These are phyloP conservation scores for Microbotryum intermedium DNA, from an alignment of 1,284 basidiomycete species.

Conservation along the genomic window DNA sequence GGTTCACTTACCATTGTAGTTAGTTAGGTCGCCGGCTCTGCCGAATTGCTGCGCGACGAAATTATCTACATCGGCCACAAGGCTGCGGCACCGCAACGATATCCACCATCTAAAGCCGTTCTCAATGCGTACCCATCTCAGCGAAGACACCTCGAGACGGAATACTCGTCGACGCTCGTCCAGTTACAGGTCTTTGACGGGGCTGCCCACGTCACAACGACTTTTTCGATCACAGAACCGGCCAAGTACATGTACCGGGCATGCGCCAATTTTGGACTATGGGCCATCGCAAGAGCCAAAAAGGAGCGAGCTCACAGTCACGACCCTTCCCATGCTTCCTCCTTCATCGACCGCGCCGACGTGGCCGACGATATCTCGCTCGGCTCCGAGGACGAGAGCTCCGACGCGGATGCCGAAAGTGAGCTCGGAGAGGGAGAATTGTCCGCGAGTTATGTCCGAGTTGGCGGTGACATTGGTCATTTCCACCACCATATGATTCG, in stretches of 20 bases:
- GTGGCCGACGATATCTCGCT: neutral
- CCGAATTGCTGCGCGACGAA: conserved; percentile 87
- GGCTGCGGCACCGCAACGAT: conserved; percentile 71
- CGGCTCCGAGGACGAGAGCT: neutral
- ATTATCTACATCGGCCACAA: conserved; percentile 82
- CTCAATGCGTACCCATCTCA: conserved; percentile 30
- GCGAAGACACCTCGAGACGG: conserved; percentile 30
- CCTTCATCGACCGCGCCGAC: neutral
- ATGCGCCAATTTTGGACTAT: conserved; percentile 30
- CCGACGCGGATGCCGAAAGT: conserved; percentile 32
- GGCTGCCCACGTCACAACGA: conserved; percentile 45
- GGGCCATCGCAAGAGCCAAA: conserved; percentile 26
- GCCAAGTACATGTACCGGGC: conserved; percentile 37
- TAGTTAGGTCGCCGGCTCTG: conserved; percentile 61
- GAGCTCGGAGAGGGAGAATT: conserved; percentile 8
- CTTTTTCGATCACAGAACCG: conserved; percentile 41
- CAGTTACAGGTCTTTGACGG: conserved; percentile 67
- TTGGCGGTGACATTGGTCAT: neutral
- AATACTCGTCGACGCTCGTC: conserved; percentile 55
- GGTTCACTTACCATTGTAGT: neutral
- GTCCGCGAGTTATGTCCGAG: conserved; percentile 8
- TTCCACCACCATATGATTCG: conserved; percentile 57
- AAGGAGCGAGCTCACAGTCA: neutral
- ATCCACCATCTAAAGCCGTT: conserved; percentile 45
- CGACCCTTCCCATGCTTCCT: neutral